phyloP scores from a whole-genome alignment of 352 stramenopile genomes.

The Globisporangium mamillatum region DNA sequence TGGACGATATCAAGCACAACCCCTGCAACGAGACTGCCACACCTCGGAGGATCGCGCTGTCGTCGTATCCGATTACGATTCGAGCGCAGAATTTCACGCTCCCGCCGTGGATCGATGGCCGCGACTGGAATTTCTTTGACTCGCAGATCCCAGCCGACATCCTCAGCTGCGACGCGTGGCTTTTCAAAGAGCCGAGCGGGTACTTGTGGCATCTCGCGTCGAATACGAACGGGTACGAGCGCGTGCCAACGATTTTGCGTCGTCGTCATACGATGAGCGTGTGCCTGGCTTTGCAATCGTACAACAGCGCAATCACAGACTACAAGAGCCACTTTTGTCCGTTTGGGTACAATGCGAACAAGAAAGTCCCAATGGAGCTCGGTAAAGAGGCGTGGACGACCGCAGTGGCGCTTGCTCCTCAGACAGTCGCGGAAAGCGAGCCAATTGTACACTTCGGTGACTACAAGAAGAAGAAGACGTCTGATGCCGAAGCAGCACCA shows the following conservation, averaged over 20 bases:
- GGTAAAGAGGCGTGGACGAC: conserved; percentile 37
- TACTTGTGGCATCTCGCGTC: conserved; percentile 73
- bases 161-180: conserved; percentile 69
- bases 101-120: conserved; percentile 73
- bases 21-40: conserved; percentile 47
- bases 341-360: conserved; percentile 69
- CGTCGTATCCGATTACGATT: conserved; percentile 75
- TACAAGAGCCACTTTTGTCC: conserved; percentile 57
- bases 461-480: conserved; percentile 37
- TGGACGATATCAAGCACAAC: conserved; percentile 77
- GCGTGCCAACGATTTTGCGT: conserved; percentile 72
- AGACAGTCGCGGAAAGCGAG: conserved; percentile 27
- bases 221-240: conserved; percentile 74
- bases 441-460: conserved; percentile 43
- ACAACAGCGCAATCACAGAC: conserved; percentile 59
- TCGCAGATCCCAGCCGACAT: conserved; percentile 57
- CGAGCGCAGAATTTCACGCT: conserved; percentile 72
- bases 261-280: conserved; percentile 75
- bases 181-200: conserved; percentile 50
- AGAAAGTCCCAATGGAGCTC: conserved; percentile 59
- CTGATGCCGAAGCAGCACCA: not conserved
- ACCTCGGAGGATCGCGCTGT: conserved; percentile 39
- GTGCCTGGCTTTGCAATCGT: conserved; percentile 59
- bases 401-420: conserved; percentile 40
- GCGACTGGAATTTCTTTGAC: conserved; percentile 72